Base-by-base conservation (phyloP, 495 filamentous ascomycete genomes). In the Lophiotrema nucula region DNA sequence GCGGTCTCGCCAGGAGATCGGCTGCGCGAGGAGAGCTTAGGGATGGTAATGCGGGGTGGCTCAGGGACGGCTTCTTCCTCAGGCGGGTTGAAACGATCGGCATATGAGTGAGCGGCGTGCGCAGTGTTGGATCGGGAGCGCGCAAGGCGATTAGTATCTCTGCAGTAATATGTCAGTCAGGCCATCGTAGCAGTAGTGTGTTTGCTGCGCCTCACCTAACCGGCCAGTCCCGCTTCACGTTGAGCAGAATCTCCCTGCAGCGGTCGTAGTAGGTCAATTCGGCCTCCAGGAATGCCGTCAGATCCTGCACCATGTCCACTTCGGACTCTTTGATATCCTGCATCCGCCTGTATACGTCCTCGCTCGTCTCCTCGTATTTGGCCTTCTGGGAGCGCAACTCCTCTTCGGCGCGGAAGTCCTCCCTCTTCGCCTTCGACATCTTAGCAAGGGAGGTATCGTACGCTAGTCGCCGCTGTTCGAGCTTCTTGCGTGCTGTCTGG, bases 301-400 rank as follows among this genome's bases (percentile, higher is more conserved):
- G 72, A 66, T 97, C 92, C 53, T 79, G 79, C 26, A 96, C 81
- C 60, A 85, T 91, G 47, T 97, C 93, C 16, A 74, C 79, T 69
- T 98, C 93, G 6, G 90, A 83, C 49, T 96, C 90, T 71, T 93
- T 89, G 71, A 98, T 96, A 62, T 98, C 93, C 71, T 93, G 82
- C 95, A 98, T 98, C 51, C 93, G 82, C 59, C 92, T 84, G 60
- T 83, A 79, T 55, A 98, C 92, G 64, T 98, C 93, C 60, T 97
- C 93, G 58, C 83, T 95, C 4, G 90, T 88, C 71, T 97, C 95
- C 66, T 96, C 93, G 66, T 96, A 98, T 71, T 97, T 98, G 56
- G 89, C 88, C 67, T 96, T 96, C 68, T 95, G 87, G 13, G 83
- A 81, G 56, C 95, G 85, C 47, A 96, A 80, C 70, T 98, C 92